Conservation (phyloP, 345 rosid genomes). For the Mallotus nudiflorus region DNA sequence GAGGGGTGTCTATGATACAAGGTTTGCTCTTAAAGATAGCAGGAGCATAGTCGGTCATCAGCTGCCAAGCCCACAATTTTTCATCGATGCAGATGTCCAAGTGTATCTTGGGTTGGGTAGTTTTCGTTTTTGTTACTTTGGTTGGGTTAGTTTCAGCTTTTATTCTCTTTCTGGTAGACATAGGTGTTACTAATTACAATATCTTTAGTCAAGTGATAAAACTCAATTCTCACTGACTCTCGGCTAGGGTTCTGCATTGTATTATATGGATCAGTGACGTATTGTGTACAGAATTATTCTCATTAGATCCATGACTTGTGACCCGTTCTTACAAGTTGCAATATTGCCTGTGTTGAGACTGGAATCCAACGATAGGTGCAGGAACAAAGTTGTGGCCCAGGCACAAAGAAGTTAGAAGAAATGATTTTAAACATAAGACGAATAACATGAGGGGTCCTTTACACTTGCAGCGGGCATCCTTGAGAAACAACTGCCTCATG, state of each 20-base stretch:
- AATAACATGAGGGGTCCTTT: too few species aligned
- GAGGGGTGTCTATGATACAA: not conserved
- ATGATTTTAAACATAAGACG: too few species aligned
- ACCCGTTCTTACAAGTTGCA: not conserved
- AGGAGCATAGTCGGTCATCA: not conserved
- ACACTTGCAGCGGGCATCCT: too few species aligned
- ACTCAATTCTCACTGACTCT: not conserved
- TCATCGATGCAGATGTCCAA: not conserved
- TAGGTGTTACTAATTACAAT: constrained; percentile 5
- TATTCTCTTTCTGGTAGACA: not conserved
- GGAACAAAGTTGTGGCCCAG: too few species aligned
- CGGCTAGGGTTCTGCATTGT: constrained; percentile 8
- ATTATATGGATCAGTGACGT: not conserved
- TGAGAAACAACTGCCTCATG: not conserved
- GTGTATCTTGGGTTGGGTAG: not conserved
- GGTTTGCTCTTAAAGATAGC: not conserved
- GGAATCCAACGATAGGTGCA: too few species aligned
- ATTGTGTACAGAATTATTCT: constrained; percentile 14
- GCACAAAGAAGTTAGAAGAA: too few species aligned
- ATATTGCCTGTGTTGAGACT: not conserved
- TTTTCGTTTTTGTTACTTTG: too few species aligned
- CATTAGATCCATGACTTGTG: not conserved
- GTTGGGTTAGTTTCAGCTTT: not conserved
- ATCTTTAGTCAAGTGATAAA: not conserved
- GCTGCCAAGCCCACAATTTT: not conserved